Percentiles rank a stretch among this genome's conserved stretches.
Evolutionary conservation across 1,139 yeast genomes (phyloP).

Genomic region (Lodderomyces metapsilosis): DNA sequence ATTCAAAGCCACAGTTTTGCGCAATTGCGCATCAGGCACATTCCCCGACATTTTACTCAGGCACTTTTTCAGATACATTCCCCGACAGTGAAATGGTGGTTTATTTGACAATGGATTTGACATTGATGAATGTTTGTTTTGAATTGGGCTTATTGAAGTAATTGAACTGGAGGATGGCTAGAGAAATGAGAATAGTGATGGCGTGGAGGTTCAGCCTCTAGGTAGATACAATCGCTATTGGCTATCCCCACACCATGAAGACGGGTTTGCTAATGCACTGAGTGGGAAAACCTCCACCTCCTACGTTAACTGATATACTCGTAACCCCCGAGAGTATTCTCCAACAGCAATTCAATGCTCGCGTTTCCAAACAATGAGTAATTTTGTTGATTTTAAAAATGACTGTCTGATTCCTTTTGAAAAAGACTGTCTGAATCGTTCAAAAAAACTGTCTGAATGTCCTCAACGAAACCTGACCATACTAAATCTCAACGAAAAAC

Average conservation of each 20-base stretch:
- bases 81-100: not conserved
- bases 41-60: not conserved
- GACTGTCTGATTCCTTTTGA: too few species aligned
- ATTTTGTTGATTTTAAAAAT: too few species aligned
- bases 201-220: too few species aligned
- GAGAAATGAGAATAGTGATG: too few species aligned
- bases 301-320: too few species aligned
- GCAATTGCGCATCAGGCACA: slow-evolving; percentile 1
- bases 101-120: not conserved
- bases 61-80: not conserved
- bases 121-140: not conserved
- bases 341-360: too few species aligned
- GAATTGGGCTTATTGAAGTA: not conserved
- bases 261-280: too few species aligned
- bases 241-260: too few species aligned
- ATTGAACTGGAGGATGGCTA: not conserved
- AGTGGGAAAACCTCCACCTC: too few species aligned
- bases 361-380: too few species aligned
- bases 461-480: not conserved
- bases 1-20: not conserved
- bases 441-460: not conserved
- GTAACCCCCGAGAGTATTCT: too few species aligned
- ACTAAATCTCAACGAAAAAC: not conserved
- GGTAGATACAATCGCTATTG: too few species aligned
- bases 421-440: not conserved